Conservation (phyloP, 2,329 filamentous ascomycete genomes). For the Hypoxylon sp. region DNA sequence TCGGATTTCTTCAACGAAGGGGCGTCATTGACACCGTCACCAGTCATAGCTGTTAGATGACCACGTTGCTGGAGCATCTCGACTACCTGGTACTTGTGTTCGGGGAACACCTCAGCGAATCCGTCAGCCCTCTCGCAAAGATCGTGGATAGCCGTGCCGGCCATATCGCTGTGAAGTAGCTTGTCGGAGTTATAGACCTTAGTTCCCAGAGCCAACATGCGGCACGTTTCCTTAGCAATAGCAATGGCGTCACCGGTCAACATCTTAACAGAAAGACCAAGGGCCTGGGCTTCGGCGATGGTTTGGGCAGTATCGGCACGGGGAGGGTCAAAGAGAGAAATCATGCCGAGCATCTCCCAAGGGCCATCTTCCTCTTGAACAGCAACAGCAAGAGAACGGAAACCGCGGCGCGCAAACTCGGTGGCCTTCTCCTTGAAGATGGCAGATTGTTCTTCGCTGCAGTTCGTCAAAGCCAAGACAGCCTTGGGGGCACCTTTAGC, state of each 20-base stretch:
- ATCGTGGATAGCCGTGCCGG: constrained; percentile 78
- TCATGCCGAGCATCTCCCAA: constrained; percentile 80
- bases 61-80: constrained; percentile 81
- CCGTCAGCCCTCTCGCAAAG: constrained; percentile 81
- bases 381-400: constrained; percentile 81
- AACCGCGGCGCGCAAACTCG: constrained; percentile 81
- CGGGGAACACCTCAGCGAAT: constrained; percentile 81
- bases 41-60: constrained; percentile 81
- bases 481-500: constrained; percentile 82
- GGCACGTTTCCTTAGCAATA: constrained; percentile 82
- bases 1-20: constrained; percentile 79
- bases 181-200: constrained; percentile 83
- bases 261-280: constrained; percentile 83
- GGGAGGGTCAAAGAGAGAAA: constrained; percentile 82
- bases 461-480: constrained; percentile 76
- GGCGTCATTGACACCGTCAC: constrained; percentile 79
- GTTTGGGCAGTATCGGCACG: constrained; percentile 82
- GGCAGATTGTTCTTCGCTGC: constrained; percentile 73
- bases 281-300: constrained; percentile 79
- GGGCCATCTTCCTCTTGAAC: constrained; percentile 80
- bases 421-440: constrained; percentile 79
- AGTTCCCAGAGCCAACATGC: constrained; percentile 80
- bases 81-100: constrained; percentile 83
- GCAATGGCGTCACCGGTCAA: constrained; percentile 82
- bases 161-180: constrained; percentile 79